These are phyloP conservation scores for Sequoiadendron giganteum DNA, from an alignment of 75 land plant species.

Conservation along the genomic window DNA sequence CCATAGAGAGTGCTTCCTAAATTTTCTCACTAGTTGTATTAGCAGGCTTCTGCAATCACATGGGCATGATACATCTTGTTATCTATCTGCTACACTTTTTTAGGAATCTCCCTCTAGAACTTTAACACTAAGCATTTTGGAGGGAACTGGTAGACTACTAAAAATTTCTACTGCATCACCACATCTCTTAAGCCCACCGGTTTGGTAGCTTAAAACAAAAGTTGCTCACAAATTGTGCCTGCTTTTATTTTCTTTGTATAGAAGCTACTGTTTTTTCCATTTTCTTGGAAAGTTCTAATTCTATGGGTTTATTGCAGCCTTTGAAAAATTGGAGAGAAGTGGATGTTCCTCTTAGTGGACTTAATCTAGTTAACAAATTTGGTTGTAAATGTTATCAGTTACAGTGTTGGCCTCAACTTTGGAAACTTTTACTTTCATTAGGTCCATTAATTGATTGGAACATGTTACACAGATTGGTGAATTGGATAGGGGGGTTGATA, in stretches of 20 bases:
- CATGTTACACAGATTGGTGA: conserved; percentile 64
- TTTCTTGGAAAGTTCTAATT: background rate
- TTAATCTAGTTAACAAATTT: background rate
- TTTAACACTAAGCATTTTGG: no score
- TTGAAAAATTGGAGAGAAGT: background rate
- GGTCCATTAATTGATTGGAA: background rate
- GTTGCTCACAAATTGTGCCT: background rate
- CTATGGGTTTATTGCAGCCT: background rate
- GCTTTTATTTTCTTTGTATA: background rate
- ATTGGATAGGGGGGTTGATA: conserved; percentile 92
- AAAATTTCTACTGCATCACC: background rate
- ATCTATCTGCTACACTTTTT: no score
- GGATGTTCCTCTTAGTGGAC: background rate
- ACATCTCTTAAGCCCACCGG: background rate
- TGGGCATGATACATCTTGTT: background rate
- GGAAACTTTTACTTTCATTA: background rate
- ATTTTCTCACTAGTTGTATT: background rate
- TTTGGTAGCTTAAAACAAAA: background rate
- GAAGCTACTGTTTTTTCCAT: background rate
- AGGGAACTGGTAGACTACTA: background rate
- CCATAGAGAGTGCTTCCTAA: background rate
- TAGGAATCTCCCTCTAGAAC: background rate
- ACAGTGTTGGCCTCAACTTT: background rate
- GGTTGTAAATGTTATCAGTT: background rate
- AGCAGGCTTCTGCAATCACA: background rate